A percentile compares a stretch with the other conserved stretches of the same genome.
These are phyloP conservation scores for Talaromyces borbonicus DNA, from an alignment of 495 filamentous ascomycete genomes.

Conservation along the genomic window DNA sequence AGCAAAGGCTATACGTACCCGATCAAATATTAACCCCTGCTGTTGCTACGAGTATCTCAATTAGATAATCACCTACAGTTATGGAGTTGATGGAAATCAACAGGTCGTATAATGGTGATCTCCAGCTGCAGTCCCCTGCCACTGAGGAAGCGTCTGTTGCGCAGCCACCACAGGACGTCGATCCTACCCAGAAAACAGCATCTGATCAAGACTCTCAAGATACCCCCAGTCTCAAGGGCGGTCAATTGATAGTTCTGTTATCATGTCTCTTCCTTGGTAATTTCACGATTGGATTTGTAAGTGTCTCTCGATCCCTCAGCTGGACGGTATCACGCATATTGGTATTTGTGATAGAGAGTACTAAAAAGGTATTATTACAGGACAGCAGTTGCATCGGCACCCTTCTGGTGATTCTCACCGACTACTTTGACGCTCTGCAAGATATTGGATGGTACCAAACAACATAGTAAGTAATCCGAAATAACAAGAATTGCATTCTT, in stretches of 20 bases:
- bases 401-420: constrained; percentile 17
- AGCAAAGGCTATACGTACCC: too few relatives aligned
- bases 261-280: constrained; percentile 1
- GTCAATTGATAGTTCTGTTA: neutral
- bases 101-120: neutral
- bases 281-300: constrained; percentile 1
- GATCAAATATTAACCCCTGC: too few relatives aligned
- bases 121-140: neutral
- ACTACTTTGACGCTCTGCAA: constrained; percentile 10
- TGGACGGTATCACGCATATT: neutral
- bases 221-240: neutral
- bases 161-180: neutral
- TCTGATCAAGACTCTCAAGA: neutral
- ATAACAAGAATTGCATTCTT: neutral
- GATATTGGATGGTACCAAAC: constrained; percentile 11
- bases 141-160: neutral
- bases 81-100: neutral
- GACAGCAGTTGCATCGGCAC: constrained; percentile 12
- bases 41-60: neutral
- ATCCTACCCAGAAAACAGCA: neutral
- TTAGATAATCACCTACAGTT: neutral
- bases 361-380: constrained; percentile 7
- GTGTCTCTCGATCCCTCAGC: neutral
- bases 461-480: constrained; percentile 9
- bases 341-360: constrained; percentile 11